Evolutionary conservation across 2,329 filamentous ascomycete species (phyloP).

Genomic region (Zymoseptoria tritici): DNA sequence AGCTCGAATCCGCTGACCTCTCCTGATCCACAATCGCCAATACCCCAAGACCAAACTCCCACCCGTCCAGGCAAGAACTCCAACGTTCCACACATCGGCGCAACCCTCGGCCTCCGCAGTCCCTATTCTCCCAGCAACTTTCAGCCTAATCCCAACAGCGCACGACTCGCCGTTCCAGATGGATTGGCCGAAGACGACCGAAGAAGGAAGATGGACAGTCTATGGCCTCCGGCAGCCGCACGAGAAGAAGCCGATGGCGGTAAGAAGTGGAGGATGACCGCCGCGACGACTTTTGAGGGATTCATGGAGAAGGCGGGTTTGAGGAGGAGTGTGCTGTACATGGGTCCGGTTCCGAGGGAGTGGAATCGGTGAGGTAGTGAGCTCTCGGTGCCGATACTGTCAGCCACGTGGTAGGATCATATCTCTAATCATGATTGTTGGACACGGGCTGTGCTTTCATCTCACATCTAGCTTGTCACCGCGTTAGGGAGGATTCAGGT

Average conservation of each 20-base stretch:
- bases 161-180: background rate
- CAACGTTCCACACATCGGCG: constrained; percentile 12
- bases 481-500: too few species aligned
- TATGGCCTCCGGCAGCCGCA: constrained; percentile 1
- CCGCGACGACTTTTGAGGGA: constrained; percentile 32
- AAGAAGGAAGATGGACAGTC: background rate
- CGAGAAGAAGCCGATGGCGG: constrained; percentile 3
- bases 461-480: too few species aligned
- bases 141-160: background rate
- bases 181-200: background rate
- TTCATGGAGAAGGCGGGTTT: constrained; percentile 38
- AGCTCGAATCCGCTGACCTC: constrained; percentile 8
- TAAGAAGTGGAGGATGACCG: constrained; percentile 11
- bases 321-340: constrained; percentile 22
- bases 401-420: too few species aligned
- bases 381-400: background rate
- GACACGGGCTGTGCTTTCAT: too few species aligned
- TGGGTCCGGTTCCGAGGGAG: constrained; percentile 15
- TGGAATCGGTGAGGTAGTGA: constrained; percentile 10
- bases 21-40: background rate
- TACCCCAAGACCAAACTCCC: constrained; percentile 9
- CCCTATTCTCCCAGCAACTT: constrained; percentile 18
- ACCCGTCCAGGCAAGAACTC: constrained; percentile 15
- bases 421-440: too few species aligned
- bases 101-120: constrained; percentile 7